Base-by-base conservation (phyloP, 164 flowering plant genomes). In the Piper betle region DNA sequence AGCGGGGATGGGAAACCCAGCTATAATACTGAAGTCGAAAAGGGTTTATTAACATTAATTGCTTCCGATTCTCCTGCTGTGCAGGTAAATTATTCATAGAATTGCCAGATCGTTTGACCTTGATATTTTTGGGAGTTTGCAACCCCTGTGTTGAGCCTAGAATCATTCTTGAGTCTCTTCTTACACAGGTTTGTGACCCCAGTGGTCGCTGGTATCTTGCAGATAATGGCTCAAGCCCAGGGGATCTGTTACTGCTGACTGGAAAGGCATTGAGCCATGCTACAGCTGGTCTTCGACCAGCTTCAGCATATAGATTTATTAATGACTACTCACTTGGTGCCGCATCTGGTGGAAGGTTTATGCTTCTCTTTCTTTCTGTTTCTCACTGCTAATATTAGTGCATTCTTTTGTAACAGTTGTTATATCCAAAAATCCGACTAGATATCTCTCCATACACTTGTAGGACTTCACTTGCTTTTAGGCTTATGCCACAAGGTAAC, bases 181-280 rank as follows among this genome's bases (percentile, higher is more conserved):
- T 71, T 68, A 69, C 52, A 16, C 75, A 91, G 98, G 95, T 88
- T 55, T 84, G 90, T 74, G 97, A 91, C 62, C 94, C 96, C 68
- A 91, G 85, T 75, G 88, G 91, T 63, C 92, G 81, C 57, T 91
- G 98, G 98, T 91, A 85, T 79, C 78, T 81, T 63, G 96, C 96
- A 61, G 96, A 87, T 74, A 64, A 70, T 70, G 84, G 77, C n/a
- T 80, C 78, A 52, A 63, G 77, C 41, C 84, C 91, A 63, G 87
- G 92, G 62, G 94, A 87, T 72, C 80, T 91, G 52, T 77, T 91
- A 73, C 77, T 91, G 25, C 75, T 91, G 6, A 87, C 92, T 43
- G 98, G 96, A 43, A 91, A 81, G 79, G 91, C 96, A 39, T 92
- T 91, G 37, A 88, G 96, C 80, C 98, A 88, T 82, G 88, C 84